These are phyloP conservation scores for Macrophomina pseudophaseolina DNA, from an alignment of 2,329 filamentous ascomycete genomes.

Conservation along the genomic window DNA sequence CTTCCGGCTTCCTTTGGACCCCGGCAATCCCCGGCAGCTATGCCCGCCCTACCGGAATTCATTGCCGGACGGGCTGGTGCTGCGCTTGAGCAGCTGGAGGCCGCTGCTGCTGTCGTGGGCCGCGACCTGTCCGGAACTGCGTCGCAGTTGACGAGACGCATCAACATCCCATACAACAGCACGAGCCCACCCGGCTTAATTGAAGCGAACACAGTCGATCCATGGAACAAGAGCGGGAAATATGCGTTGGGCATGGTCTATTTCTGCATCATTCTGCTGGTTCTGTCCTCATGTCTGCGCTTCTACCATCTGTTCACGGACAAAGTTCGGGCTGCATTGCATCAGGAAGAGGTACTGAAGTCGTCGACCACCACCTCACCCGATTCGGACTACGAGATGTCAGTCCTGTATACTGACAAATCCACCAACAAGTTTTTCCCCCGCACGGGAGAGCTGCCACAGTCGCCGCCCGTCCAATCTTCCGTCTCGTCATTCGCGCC, in stretches of 20 bases:
- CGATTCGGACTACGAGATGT: conserved; percentile 65
- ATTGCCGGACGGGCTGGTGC: background rate
- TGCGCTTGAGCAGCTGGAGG: conserved; percentile 14
- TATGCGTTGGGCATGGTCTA: conserved; percentile 90
- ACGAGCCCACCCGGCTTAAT: conserved; percentile 61
- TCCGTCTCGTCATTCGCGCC: conserved; percentile 75
- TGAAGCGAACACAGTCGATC: conserved; percentile 67
- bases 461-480: conserved; percentile 67
- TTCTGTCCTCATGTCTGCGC: conserved; percentile 69
- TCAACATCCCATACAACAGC: conserved; percentile 62
- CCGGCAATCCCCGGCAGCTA: conserved; percentile 2
- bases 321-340: conserved; percentile 86
- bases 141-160: conserved; percentile 48
- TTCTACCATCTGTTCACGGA: conserved; percentile 92
- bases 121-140: conserved; percentile 30
- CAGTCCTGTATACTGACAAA: conserved; percentile 63
- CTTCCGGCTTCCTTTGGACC: background rate
- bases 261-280: conserved; percentile 76
- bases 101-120: conserved; percentile 11
- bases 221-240: conserved; percentile 81
- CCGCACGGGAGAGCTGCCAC: conserved; percentile 62
- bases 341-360: conserved; percentile 79
- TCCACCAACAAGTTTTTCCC: conserved; percentile 78
- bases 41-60: conserved; percentile 26
- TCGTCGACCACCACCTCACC: conserved; percentile 63